A percentile compares a stretch with the other conserved stretches of the same genome.
These are phyloP conservation scores for Encephalitozoon romaleae DNA, from an alignment of 371 early-diverging fungal genomes.

Conservation along the genomic window DNA sequence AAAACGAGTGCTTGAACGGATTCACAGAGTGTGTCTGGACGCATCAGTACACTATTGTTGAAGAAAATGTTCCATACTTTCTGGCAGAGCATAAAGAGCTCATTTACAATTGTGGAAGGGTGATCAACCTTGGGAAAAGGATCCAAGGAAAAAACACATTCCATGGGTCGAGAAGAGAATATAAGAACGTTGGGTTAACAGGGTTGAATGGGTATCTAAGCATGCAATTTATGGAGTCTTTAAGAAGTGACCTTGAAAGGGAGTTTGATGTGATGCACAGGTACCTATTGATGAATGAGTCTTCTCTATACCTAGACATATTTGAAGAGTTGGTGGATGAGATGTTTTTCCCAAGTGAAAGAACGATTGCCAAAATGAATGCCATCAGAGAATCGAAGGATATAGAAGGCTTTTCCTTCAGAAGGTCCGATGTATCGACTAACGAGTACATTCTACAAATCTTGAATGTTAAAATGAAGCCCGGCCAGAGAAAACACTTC, in stretches of 20 bases:
- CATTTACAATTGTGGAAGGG: conserved; percentile 12
- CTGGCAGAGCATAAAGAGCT: neutral
- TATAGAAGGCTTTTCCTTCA: neutral
- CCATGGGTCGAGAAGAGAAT: neutral
- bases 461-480: neutral
- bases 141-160: neutral
- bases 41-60: neutral
- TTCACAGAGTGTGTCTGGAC: conserved; percentile 7
- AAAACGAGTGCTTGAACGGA: neutral
- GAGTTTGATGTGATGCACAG: conserved; percentile 5
- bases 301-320: conserved; percentile 7
- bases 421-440: neutral
- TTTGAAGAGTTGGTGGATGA: conserved; percentile 16
- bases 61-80: neutral
- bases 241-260: neutral
- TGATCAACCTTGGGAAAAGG: neutral
- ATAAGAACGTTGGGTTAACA: neutral
- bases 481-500: neutral
- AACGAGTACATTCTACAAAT: conserved; percentile 17
- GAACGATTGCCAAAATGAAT: conserved; percentile 15
- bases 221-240: neutral
- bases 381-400: neutral
- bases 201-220: neutral
- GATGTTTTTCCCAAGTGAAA: neutral
- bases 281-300: conserved; percentile 11